phyloP scores from a whole-genome alignment of 2,329 filamentous ascomycete genomes.

The Arachnomyces sp. region DNA sequence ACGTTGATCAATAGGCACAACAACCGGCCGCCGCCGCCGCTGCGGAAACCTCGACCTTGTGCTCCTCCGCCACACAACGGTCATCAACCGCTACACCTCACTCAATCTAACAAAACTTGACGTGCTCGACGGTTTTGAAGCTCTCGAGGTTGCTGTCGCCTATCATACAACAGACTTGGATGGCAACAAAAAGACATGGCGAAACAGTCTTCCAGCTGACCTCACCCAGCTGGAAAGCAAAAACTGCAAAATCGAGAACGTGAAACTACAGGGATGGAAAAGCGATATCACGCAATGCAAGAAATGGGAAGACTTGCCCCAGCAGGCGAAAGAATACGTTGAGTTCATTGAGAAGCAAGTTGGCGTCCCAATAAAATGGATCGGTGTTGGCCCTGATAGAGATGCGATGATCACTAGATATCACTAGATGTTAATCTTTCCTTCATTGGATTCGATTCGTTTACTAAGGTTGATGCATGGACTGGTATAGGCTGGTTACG shows the following conservation, averaged over 20 bases:
- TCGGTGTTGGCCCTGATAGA: slow-evolving; percentile 55
- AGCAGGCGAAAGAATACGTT: slow-evolving; percentile 52
- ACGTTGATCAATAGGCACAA: slow-evolving; percentile 33
- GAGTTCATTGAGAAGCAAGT: slow-evolving; percentile 54
- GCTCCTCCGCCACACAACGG: slow-evolving; percentile 55
- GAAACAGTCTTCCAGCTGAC: slow-evolving; percentile 53
- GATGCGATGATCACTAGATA: slow-evolving; percentile 55
- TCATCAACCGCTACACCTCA: slow-evolving; percentile 46
- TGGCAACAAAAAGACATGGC: slow-evolving; percentile 30
- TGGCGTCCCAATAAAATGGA: slow-evolving; percentile 54
- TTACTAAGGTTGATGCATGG: too few species aligned
- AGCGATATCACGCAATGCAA: slow-evolving; percentile 50
- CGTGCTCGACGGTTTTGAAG: slow-evolving; percentile 56
- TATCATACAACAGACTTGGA: slow-evolving; percentile 40
- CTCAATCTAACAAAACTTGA: slow-evolving; percentile 61
- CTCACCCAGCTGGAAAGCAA: slow-evolving; percentile 39
- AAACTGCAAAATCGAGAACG: slow-evolving; percentile 50
- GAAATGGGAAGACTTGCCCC: slow-evolving; percentile 50
- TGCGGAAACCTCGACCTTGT: slow-evolving; percentile 61
- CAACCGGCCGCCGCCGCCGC: slow-evolving; percentile 54
- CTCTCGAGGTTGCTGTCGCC: slow-evolving; percentile 53
- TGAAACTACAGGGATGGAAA: slow-evolving; percentile 56
- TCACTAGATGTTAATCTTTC: slow-evolving; percentile 32
- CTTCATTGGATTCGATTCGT: too few species aligned
- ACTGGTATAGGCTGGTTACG: too few species aligned